These are phyloP conservation scores for Rhododendron mucronatum DNA, from an alignment of 148 eudicot species.

Conservation along the genomic window DNA sequence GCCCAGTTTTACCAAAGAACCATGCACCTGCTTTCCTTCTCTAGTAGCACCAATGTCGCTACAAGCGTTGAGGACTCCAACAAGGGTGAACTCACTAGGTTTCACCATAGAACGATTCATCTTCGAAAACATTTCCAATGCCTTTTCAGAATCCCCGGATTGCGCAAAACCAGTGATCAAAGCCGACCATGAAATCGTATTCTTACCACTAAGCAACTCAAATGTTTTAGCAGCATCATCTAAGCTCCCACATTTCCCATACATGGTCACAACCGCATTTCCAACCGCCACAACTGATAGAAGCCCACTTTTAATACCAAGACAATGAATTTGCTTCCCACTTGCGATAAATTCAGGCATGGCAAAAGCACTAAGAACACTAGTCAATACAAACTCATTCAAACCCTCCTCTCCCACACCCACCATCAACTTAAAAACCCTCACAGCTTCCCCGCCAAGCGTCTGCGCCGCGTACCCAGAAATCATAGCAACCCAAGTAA, in stretches of 20 bases:
- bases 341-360: constrained; percentile 17
- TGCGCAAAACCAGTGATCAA: constrained; percentile 58
- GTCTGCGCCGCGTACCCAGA: constrained; percentile 40
- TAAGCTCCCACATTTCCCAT: constrained; percentile 39
- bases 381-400: constrained; percentile 39
- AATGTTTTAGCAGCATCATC: constrained; percentile 33
- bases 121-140: constrained; percentile 38
- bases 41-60: constrained; percentile 30
- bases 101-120: constrained; percentile 40
- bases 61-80: constrained; percentile 59
- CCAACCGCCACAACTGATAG: constrained; percentile 29
- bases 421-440: constrained; percentile 31
- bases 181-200: constrained; percentile 52
- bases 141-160: constrained; percentile 36
- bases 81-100: constrained; percentile 56
- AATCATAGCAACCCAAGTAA: constrained; percentile 46
- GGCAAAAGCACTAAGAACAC: constrained; percentile 40
- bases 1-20: constrained; percentile 46
- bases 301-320: constrained; percentile 33
- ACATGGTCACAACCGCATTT: constrained; percentile 56
- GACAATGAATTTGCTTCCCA: constrained; percentile 44
- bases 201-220: constrained; percentile 28
- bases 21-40: constrained; percentile 51
- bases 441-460: constrained; percentile 36
- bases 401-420: constrained; percentile 21